Evolutionary conservation across 1,139 yeast species (phyloP), one percentile per base, ranked within the genome.

Genomic region (Suhomyces taliae): DNA sequence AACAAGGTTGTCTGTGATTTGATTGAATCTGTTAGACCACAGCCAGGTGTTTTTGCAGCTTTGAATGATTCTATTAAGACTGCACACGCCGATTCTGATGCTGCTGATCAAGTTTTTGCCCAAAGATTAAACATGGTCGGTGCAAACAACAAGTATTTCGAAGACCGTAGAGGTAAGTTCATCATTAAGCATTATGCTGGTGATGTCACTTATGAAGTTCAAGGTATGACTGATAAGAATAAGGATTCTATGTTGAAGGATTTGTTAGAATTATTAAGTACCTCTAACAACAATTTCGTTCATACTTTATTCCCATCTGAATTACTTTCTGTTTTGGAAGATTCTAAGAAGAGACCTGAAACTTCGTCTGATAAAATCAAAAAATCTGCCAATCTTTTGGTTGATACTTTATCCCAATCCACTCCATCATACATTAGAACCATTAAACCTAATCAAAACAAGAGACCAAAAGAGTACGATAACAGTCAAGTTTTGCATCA

Each of bases 341-440:
- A 83, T 47, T 82, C 88, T 4, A 89, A 86, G 60, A 85, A 82
- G 65, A 83, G 96, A 59, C 95, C 97, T 5, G 96, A 96, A 51
- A 91, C 98, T n/a, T 97, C 98, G 0, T 87, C 96, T 53, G 99
- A 93, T 64, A 93, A 90, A 65, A 95, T 95, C 64, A 93, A 90
- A 64, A 80, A 76, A 53, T 87, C 96, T 64, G 99, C 99, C 10
- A 95, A 95, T 61, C 83, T 85, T 36, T 75, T 95, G 54, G 97
- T 91, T 50, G 91, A 87, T 39, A 93, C 98, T 0, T 75, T 95
- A 50, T 88, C 97, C 0, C 83, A 84, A 58, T 85, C 97, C 27
- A 87, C 87, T 52, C 99, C 99, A 1, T 90, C 97, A 0, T 95
- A 95, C 65, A 95, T 95, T 55, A 87, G 99, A 76, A 95, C 99